Evolutionary conservation across 2,329 filamentous ascomycete species (phyloP).

Genomic region (Karstenula rhodostoma): DNA sequence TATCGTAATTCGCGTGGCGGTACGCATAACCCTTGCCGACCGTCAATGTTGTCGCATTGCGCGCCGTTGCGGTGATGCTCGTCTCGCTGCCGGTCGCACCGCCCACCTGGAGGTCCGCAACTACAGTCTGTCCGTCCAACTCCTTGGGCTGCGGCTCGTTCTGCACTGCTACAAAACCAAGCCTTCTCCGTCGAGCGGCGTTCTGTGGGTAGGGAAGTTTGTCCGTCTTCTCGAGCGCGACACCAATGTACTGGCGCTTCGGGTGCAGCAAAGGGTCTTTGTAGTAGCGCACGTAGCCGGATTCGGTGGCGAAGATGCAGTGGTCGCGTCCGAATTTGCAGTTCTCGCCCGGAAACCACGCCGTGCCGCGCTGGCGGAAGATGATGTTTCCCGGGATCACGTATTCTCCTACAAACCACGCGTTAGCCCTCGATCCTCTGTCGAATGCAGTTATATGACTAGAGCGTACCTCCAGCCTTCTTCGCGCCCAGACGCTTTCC

Average conservation of each 20-base stretch:
- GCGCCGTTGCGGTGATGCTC: conserved; percentile 31
- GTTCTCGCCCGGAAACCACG: conserved; percentile 96
- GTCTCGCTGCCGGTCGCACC: conserved; percentile 28
- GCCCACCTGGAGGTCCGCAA: conserved; percentile 30
- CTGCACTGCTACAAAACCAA: conserved; percentile 72
- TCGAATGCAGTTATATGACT: not conserved
- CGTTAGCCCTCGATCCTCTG: conserved; percentile 16
- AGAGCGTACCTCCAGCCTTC: conserved; percentile 78
- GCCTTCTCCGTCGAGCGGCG: conserved; percentile 74
- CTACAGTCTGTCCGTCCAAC: conserved; percentile 27
- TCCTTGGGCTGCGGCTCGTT: conserved; percentile 36
- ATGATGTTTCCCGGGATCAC: conserved; percentile 97
- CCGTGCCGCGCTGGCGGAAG: conserved; percentile 93
- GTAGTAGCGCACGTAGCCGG: conserved; percentile 97
- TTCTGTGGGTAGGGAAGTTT: conserved; percentile 79
- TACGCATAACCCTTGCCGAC: conserved; percentile 67
- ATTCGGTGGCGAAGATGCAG: conserved; percentile 85
- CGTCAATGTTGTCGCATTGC: conserved; percentile 34
- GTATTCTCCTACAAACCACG: conserved; percentile 73
- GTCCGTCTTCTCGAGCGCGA: conserved; percentile 84
- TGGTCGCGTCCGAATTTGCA: conserved; percentile 94
- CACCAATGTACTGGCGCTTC: conserved; percentile 91
- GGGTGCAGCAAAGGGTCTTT: conserved; percentile 83
- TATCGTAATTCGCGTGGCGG: conserved; percentile 72
- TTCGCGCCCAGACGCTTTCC: conserved; percentile 95